A percentile compares a stretch with the other conserved stretches of the same genome.
phyloP scores from a whole-genome alignment of 2,329 filamentous ascomycete genomes.

The Mycogone perniciosa region DNA sequence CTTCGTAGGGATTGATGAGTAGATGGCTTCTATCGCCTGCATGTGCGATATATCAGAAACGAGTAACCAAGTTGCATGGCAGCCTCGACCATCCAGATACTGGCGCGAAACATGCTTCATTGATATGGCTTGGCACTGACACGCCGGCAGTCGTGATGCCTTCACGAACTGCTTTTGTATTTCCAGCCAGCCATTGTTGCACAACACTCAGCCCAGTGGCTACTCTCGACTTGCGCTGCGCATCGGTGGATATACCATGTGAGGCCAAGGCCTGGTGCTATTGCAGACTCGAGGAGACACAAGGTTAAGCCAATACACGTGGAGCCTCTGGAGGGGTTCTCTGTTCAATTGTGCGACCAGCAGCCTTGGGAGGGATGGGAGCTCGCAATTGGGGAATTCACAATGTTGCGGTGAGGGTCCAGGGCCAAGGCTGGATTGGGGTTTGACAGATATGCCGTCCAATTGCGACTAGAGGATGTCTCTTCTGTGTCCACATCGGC shows the following conservation, averaged over 20 bases:
- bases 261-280: constrained; percentile 14
- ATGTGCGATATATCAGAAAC: too few relatives aligned
- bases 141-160: neutral
- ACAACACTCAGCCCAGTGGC: constrained; percentile 1
- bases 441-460: neutral
- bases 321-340: constrained; percentile 14
- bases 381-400: constrained; percentile 7
- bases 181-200: constrained; percentile 1
- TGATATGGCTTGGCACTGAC: neutral
- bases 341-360: constrained; percentile 4
- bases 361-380: neutral
- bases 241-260: constrained; percentile 19
- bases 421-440: neutral
- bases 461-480: neutral
- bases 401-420: constrained; percentile 10
- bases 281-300: constrained; percentile 14
- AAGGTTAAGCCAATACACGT: constrained; percentile 15
- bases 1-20: too few relatives aligned
- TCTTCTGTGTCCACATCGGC: constrained; percentile 9
- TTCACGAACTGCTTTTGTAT: neutral
- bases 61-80: too few relatives aligned
- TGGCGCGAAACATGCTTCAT: neutral
- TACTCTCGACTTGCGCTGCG: constrained; percentile 13
- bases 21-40: too few relatives aligned
- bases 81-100: too few relatives aligned